Percentiles rank a stretch among this genome's conserved stretches.
phyloP scores from a whole-genome alignment of 352 stramenopile species.

The Globisporangium recalcitrans region DNA sequence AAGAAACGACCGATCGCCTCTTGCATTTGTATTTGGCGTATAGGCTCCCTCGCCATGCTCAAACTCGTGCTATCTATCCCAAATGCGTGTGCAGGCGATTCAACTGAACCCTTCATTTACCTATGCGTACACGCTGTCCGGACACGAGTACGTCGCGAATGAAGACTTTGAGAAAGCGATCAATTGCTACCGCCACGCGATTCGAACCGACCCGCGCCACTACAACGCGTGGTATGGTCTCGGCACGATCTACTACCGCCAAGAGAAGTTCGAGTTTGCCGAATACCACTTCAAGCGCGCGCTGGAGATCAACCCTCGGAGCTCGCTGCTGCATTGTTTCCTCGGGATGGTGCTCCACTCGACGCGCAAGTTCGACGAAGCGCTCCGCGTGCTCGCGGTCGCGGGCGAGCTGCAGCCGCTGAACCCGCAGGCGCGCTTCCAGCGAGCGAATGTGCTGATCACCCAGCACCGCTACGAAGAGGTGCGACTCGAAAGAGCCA shows the following conservation, averaged over 20 bases:
- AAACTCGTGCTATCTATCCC: background rate
- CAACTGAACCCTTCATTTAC: conserved; percentile 94
- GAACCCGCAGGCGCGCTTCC: conserved; percentile 93
- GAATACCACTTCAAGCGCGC: conserved; percentile 96
- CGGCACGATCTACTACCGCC: conserved; percentile 94
- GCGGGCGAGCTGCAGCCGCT: conserved; percentile 88
- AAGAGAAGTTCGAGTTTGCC: conserved; percentile 97
- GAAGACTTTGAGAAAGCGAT: conserved; percentile 98
- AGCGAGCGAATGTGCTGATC: conserved; percentile 93
- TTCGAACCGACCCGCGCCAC: conserved; percentile 89
- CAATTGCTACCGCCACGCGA: conserved; percentile 93
- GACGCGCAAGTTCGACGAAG: conserved; percentile 87
- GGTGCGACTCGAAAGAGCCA: conserved; percentile 15
- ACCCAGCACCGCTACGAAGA: conserved; percentile 90
- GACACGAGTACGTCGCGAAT: conserved; percentile 97
- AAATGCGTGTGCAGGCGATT: conserved; percentile 55
- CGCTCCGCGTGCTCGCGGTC: conserved; percentile 84
- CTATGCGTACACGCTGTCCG: conserved; percentile 97
- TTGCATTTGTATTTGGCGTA: background rate
- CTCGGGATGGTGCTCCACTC: conserved; percentile 94
- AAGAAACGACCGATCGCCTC: background rate
- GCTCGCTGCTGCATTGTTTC: conserved; percentile 93
- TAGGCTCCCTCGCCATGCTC: background rate
- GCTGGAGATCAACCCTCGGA: conserved; percentile 92
- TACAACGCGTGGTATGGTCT: conserved; percentile 93